These are phyloP conservation scores for Cercospora beticola DNA, from an alignment of 2,329 filamentous ascomycete species.

Conservation along the genomic window DNA sequence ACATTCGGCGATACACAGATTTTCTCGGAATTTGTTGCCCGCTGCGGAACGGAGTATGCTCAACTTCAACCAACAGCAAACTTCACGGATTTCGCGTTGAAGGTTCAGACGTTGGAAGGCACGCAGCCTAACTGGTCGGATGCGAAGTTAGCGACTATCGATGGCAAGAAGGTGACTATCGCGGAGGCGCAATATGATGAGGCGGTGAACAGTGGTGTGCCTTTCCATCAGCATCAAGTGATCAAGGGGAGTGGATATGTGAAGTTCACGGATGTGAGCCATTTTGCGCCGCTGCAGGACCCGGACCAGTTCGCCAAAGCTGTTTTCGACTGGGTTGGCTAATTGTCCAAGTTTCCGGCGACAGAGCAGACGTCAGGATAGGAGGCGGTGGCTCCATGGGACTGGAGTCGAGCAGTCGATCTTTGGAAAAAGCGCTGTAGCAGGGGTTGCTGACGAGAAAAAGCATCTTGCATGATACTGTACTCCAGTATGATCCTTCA, in stretches of 20 bases:
- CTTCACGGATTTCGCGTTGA: slow-evolving; percentile 42
- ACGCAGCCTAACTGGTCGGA: slow-evolving; percentile 39
- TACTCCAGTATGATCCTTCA: neutral
- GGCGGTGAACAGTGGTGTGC: slow-evolving; percentile 44
- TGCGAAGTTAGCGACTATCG: slow-evolving; percentile 26
- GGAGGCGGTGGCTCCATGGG: neutral
- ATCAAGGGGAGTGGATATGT: slow-evolving; percentile 42
- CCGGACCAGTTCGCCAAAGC: slow-evolving; percentile 31
- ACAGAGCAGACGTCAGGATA: neutral
- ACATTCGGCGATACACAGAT: slow-evolving; percentile 39
- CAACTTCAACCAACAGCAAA: slow-evolving; percentile 40
- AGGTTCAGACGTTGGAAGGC: slow-evolving; percentile 42
- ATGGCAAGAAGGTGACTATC: slow-evolving; percentile 34
- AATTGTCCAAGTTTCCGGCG: neutral
- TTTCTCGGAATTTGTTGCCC: slow-evolving; percentile 40
- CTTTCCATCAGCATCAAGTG: slow-evolving; percentile 38
- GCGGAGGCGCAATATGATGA: slow-evolving; percentile 40
- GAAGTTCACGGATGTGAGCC: slow-evolving; percentile 43
- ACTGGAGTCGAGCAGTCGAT: no score
- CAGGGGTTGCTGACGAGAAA: neutral
- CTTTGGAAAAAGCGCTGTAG: neutral
- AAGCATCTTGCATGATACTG: neutral
- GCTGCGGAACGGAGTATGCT: slow-evolving; percentile 42
- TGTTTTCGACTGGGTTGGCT: slow-evolving; percentile 8
- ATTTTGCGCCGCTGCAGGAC: slow-evolving; percentile 48